Evolutionary conservation across 805 yeast genomes (phyloP), one percentile per base, ranked within the genome.

Genomic region (Nakazawaea populi): DNA sequence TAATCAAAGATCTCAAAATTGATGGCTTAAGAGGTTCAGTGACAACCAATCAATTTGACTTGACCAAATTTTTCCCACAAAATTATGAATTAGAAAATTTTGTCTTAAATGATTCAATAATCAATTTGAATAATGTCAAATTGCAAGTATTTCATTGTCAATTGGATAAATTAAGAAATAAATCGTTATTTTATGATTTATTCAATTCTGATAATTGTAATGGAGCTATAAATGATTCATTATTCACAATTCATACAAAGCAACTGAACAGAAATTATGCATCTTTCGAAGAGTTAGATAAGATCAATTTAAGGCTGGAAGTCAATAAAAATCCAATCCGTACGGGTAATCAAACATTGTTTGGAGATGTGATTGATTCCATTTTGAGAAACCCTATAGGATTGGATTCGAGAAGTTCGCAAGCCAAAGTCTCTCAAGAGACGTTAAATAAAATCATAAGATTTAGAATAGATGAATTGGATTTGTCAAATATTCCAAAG

Each of bases 171-270:
- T 62, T 87, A 39, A 69, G 89, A 42, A 74, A 82, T 7, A 73
- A 76, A 49, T 76, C 85, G 72, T 58, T 83, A 31, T 66, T 84
- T 42, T 68, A 82, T 51, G 94, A 87, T 63, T 74, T 87, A 49
- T 76, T 87, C 66, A 83, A 82, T 61, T 88, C 90, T 11, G 74
- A 75, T 51, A 81, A 83, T 46, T 81, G 85, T 34, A 81, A 87
- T 12, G 95, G 95, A 0, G 80, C 91, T 0, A 72, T 87, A 11
- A 85, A 86, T 59, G 85, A 85, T 49, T 80, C 94, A 1, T 71
- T 87, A 64, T 86, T 87, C 66, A 85, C 90, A 0, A 74, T 87
- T 27, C 94, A 87, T 58, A 85, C 85, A 60, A 78, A 87, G 57
- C 92, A 86, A 60, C 75, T 77, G 50, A 39, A 46, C 24, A 51